Percentiles rank a stretch among this genome's conserved stretches.
phyloP scores from a whole-genome alignment of 2,329 filamentous ascomycete genomes.

The Pseudogymnoascus sp. region DNA sequence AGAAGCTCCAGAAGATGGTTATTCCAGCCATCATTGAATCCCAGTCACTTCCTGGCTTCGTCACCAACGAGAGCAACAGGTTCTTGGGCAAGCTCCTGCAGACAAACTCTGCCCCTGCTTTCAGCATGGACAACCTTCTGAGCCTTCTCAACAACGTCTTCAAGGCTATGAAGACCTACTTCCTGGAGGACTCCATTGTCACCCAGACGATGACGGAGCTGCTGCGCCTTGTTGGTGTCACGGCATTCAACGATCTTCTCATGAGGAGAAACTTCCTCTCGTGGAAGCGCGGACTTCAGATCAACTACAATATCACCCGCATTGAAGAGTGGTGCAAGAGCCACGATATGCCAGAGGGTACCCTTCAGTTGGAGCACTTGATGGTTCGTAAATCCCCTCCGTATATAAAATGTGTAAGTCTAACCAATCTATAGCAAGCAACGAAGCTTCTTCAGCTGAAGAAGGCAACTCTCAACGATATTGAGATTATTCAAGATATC shows the following conservation, averaged over 20 bases:
- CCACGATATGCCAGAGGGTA: conserved; percentile 98
- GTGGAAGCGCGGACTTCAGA: conserved; percentile 98
- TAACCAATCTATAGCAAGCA: conserved; percentile 58
- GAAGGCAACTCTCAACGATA: conserved; percentile 97
- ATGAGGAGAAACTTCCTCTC: conserved; percentile 98
- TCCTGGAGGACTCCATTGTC: conserved; percentile 91
- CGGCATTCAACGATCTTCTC: conserved; percentile 94
- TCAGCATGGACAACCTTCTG: conserved; percentile 98
- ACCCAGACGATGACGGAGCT: conserved; percentile 93
- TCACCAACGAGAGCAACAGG: conserved; percentile 96
- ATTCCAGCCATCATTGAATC: conserved; percentile 99
- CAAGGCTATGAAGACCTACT: conserved; percentile 98
- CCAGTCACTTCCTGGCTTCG: conserved; percentile 93
- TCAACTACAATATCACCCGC: conserved; percentile 99
- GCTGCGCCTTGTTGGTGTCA: conserved; percentile 86
- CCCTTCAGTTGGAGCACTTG: conserved; percentile 90
- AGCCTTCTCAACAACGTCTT: conserved; percentile 94
- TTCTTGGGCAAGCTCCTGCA: conserved; percentile 96
- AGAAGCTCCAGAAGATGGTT: conserved; percentile 99
- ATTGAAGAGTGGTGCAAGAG: conserved; percentile 99
- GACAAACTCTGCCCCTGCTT: conserved; percentile 84
- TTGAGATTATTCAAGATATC: conserved; percentile 99
- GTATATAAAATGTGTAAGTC: conserved; percentile 23
- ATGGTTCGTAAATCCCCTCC: conserved; percentile 55
- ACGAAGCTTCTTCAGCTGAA: conserved; percentile 97